A percentile compares a stretch with the other conserved stretches of the same genome.
Conservation (phyloP, 176 grass and related monocot genomes). For the Hordeum marinum region DNA sequence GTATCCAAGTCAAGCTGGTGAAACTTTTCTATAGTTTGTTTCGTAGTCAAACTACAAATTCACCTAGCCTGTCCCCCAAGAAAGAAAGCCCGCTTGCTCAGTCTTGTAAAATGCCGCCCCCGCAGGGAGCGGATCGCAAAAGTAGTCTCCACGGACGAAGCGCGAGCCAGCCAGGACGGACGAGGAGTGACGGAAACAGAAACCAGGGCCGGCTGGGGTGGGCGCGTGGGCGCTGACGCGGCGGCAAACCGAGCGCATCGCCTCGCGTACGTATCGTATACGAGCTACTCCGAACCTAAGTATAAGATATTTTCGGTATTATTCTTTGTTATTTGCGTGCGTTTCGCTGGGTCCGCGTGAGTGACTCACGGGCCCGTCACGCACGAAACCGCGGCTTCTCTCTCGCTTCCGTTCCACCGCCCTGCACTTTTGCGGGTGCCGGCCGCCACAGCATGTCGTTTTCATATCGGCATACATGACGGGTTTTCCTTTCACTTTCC, state of each 20-base stretch:
- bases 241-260: not conserved
- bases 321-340: too few species aligned
- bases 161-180: not conserved
- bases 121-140: not conserved
- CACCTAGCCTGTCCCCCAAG: not conserved
- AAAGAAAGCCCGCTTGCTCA: not conserved
- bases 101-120: not conserved
- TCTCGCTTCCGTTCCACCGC: too few species aligned
- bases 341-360: not conserved
- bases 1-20: not conserved
- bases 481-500: too few species aligned
- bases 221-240: slow-evolving; percentile 36
- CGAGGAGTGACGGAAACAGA: not conserved
- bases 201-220: not conserved
- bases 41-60: too few species aligned
- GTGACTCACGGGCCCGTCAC: not conserved
- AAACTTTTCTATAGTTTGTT: too few species aligned
- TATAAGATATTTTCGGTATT: too few species aligned
- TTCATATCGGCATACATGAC: too few species aligned
- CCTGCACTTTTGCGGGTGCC: too few species aligned
- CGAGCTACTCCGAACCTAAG: too few species aligned
- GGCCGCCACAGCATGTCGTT: too few species aligned
- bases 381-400: not conserved
- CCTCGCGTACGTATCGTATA: not conserved
- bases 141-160: not conserved